Conservation (phyloP, 148 eudicot genomes). For the Tetragonia tetragonoides region DNA sequence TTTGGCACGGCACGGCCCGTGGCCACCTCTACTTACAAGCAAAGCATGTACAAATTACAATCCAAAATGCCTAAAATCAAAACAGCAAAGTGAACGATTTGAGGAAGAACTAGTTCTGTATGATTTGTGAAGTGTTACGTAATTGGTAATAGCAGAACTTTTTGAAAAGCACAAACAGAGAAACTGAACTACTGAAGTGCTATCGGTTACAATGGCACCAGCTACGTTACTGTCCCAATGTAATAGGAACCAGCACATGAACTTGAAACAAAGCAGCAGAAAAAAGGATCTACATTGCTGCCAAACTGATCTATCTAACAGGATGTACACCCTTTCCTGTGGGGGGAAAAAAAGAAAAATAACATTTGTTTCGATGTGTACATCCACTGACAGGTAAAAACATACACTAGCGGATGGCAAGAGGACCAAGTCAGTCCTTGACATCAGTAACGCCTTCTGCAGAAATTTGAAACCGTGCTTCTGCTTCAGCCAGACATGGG, state of each 20-base stretch:
- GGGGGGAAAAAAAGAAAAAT: neutral
- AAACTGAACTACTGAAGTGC: too few species aligned
- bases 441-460: conserved; percentile 79
- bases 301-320: conserved; percentile 14
- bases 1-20: too few species aligned
- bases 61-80: too few species aligned
- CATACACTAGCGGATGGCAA: neutral
- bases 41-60: too few species aligned
- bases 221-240: neutral
- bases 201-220: neutral
- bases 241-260: neutral
- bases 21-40: too few species aligned
- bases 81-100: too few species aligned
- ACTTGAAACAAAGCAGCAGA: conserved; percentile 6
- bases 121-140: too few species aligned
- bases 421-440: conserved; percentile 51
- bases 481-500: conserved; percentile 95
- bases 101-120: too few species aligned
- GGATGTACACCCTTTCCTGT: conserved; percentile 16
- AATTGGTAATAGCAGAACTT: too few species aligned
- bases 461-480: conserved; percentile 86
- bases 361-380: neutral
- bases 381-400: neutral
- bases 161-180: too few species aligned
- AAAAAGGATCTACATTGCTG: conserved; percentile 20